These are phyloP conservation scores for Glarea lozoyensis DNA, from an alignment of 495 filamentous ascomycete genomes.

Conservation along the genomic window DNA sequence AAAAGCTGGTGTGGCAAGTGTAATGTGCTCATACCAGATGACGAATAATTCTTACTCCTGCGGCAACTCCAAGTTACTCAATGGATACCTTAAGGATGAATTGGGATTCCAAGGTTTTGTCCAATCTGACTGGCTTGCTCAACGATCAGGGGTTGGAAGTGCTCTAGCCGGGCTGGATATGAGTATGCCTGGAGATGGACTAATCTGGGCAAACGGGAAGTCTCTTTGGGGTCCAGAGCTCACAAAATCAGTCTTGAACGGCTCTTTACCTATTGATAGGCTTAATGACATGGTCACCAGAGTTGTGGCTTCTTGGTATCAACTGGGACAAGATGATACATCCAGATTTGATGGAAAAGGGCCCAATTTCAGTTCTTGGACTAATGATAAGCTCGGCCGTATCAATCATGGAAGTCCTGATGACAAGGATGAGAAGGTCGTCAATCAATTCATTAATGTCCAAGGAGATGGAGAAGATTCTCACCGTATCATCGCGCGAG, in stretches of 20 bases:
- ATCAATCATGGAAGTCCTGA: slow-evolving; percentile 53
- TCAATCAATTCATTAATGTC: slow-evolving; percentile 72
- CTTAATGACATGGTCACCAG: slow-evolving; percentile 92
- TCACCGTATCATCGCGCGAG: slow-evolving; percentile 60
- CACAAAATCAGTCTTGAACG: slow-evolving; percentile 71
- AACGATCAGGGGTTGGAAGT: slow-evolving; percentile 69
- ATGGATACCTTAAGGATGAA: slow-evolving; percentile 91
- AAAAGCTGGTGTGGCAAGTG: slow-evolving; percentile 71
- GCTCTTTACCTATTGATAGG: slow-evolving; percentile 70
- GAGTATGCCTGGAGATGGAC: slow-evolving; percentile 91
- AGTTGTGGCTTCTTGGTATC: slow-evolving; percentile 89
- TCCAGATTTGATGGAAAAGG: slow-evolving; percentile 54
- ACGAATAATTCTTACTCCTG: slow-evolving; percentile 89
- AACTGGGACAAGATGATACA: slow-evolving; percentile 72
- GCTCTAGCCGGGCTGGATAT: slow-evolving; percentile 84
- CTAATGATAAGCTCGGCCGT: slow-evolving; percentile 56
- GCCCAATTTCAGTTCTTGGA: slow-evolving; percentile 93
- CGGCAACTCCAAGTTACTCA: slow-evolving; percentile 84
- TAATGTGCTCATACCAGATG: slow-evolving; percentile 70
- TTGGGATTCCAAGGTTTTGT: slow-evolving; percentile 93
- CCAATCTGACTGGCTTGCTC: slow-evolving; percentile 88
- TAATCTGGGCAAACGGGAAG: slow-evolving; percentile 64
- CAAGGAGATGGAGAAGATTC: slow-evolving; percentile 37
- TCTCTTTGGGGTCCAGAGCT: slow-evolving; percentile 76
- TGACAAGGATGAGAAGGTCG: slow-evolving; percentile 43